Base-by-base conservation (phyloP, 2,329 filamentous ascomycete species). In the Nothopassalora personata region DNA sequence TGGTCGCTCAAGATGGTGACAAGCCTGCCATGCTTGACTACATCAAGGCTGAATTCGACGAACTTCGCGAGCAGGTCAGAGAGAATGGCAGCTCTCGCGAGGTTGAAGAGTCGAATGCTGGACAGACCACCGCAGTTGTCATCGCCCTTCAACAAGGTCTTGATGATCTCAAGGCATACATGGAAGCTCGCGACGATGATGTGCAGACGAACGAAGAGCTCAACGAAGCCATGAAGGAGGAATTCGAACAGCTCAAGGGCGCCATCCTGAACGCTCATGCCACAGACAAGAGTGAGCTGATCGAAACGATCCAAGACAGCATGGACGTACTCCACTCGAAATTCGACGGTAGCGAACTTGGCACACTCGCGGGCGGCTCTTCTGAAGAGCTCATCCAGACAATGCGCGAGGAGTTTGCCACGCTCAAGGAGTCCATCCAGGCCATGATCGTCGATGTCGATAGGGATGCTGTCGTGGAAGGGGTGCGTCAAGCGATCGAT, bases 241-340 rank as follows among this genome's bases (percentile, higher is more conserved):
- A 95, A 69, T 88, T 96, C 53, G 90, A 94, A 63, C 86, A 90
- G 56, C 81, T 96, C 7, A 86, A 90, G 28, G 87, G 91, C 18
- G 83, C 88, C 0, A 83, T 96, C 53, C 89, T 91, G 71, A 75
- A 81, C 52, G 80, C 82, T 51, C 75, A 79, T n/a, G 73, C 78
- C 0, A 75, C 74, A 23, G 79, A 85, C 63, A 86, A 86, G 67
- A 83, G 82, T 55, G 84, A 87, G 62, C 79, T 87, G 36, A 72
- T 87, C 1, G 83, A 86, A 63, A 81, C 81, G 5, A 81, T 87
- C 45, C 80, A 83, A 53, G 75, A 76, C 49, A 77, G 76, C 10
- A 75, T 81, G 54, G 81, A 82, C 19, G 74, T 69, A n/a, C 67
- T 79, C 27, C 78, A 77, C 49, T 70, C 76, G 15, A 77, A 77